Conservation (phyloP, 805 yeast species). For the Saccharomyces jurei region DNA sequence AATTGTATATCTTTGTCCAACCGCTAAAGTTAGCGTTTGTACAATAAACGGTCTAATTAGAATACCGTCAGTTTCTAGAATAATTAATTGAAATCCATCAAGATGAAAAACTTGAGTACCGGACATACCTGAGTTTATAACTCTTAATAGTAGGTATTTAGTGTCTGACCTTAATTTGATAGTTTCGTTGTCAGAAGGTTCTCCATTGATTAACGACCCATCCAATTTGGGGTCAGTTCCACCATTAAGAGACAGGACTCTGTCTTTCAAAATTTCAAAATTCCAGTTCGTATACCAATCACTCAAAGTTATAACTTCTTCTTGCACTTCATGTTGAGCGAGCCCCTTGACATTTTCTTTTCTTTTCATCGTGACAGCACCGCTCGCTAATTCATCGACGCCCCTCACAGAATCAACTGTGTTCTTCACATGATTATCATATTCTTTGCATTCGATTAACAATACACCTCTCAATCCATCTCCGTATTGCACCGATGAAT, state of each 20-base stretch:
- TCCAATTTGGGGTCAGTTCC: conserved; percentile 24
- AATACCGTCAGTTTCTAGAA: conserved; percentile 55
- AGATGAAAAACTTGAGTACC: conserved; percentile 48
- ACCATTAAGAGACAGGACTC: conserved; percentile 15
- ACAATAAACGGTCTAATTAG: conserved; percentile 42
- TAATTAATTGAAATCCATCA: conserved; percentile 44
- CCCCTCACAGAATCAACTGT: conserved; percentile 5
- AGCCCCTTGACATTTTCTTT: not conserved
- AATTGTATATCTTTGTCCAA: conserved; percentile 72
- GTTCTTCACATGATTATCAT: conserved; percentile 31
- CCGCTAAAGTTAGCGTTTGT: conserved; percentile 47
- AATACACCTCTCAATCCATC: conserved; percentile 45
- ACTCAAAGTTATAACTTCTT: conserved; percentile 45
- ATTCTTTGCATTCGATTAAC: conserved; percentile 43
- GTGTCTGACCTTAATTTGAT: conserved; percentile 36
- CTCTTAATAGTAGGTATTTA: conserved; percentile 39
- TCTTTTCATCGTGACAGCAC: not conserved
- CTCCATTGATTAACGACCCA: conserved; percentile 22
- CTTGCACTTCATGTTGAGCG: conserved; percentile 36
- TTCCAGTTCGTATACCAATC: conserved; percentile 52
- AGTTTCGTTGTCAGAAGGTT: conserved; percentile 6
- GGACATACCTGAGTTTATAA: conserved; percentile 50
- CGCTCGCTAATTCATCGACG: not conserved
- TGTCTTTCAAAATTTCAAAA: conserved; percentile 33
- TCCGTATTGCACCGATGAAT: conserved; percentile 41